Percentiles rank a stretch among this genome's conserved stretches.
phyloP scores from a whole-genome alignment of 768 basidiomycete species.

The Ramaria sp. region DNA sequence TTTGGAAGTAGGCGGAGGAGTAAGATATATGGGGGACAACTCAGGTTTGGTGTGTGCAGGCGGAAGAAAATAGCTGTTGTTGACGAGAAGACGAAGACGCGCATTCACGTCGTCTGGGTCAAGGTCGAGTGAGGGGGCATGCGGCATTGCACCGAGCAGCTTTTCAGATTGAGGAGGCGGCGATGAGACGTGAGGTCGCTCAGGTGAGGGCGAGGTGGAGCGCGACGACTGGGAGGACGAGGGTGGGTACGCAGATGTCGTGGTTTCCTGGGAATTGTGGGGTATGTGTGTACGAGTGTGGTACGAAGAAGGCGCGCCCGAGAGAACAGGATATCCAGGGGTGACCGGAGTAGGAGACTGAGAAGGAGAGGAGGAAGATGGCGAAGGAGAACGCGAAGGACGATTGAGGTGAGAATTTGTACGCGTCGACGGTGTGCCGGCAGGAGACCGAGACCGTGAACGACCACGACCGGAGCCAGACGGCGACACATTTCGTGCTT shows the following conservation, averaged over 20 bases:
- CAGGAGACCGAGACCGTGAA: slow-evolving; percentile 3
- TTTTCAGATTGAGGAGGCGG: neutral
- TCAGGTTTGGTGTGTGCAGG: slow-evolving; percentile 75
- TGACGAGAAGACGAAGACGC: slow-evolving; percentile 72
- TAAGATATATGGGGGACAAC: slow-evolving; percentile 3
- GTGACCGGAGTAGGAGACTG: slow-evolving; percentile 4
- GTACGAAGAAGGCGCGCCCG: slow-evolving; percentile 3
- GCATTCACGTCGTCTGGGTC: slow-evolving; percentile 74
- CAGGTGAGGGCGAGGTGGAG: neutral
- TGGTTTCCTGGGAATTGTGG: slow-evolving; percentile 8
- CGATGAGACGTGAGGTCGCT: neutral
- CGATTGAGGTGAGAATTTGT: neutral
- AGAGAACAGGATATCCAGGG: neutral
- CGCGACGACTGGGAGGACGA: slow-evolving; percentile 43
- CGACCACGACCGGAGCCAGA: neutral
- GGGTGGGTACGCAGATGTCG: slow-evolving; percentile 36
- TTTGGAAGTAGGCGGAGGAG: slow-evolving; percentile 6
- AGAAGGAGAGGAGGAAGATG: slow-evolving; percentile 6
- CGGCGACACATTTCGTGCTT: neutral
- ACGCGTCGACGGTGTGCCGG: neutral
- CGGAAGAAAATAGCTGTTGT: slow-evolving; percentile 82
- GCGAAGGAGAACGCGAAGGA: slow-evolving; percentile 1
- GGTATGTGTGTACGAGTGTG: slow-evolving; percentile 3
- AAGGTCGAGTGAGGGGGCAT: slow-evolving; percentile 15
- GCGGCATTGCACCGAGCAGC: neutral